These are phyloP conservation scores for Alternaria panax DNA, from an alignment of 2,329 filamentous ascomycete genomes.

Conservation along the genomic window DNA sequence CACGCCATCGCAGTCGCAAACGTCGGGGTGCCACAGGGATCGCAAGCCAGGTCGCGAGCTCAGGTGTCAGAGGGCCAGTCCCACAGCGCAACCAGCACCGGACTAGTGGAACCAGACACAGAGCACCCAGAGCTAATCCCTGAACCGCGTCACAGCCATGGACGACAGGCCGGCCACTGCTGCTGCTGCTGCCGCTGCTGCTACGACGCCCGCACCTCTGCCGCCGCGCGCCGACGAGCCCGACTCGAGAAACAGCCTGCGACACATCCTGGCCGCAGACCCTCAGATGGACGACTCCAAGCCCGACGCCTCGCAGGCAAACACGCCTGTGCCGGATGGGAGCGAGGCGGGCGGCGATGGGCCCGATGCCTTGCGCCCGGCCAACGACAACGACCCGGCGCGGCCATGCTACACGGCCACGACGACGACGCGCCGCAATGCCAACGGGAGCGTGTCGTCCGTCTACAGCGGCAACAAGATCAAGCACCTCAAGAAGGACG, in stretches of 20 bases:
- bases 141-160: constrained; percentile 7
- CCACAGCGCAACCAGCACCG: constrained; percentile 6
- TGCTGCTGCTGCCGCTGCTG: no score
- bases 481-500: constrained; percentile 84
- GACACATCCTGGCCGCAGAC: constrained; percentile 49
- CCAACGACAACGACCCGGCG: constrained; percentile 35
- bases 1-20: background rate
- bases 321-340: constrained; percentile 44
- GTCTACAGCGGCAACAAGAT: constrained; percentile 79
- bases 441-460: constrained; percentile 70
- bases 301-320: constrained; percentile 35
- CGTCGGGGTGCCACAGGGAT: background rate
- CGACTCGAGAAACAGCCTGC: constrained; percentile 50
- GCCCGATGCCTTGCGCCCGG: constrained; percentile 36
- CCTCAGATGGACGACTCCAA: constrained; percentile 47
- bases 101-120: constrained; percentile 4
- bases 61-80: constrained; percentile 5
- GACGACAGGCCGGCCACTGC: constrained; percentile 8
- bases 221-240: constrained; percentile 42
- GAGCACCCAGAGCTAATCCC: constrained; percentile 1
- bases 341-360: constrained; percentile 40
- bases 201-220: constrained; percentile 22
- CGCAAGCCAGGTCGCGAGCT: background rate
- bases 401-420: constrained; percentile 57
- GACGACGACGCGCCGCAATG: constrained; percentile 65